phyloP scores from a whole-genome alignment of 2,329 filamentous ascomycete species.

The Sarocladium brachiariae region DNA sequence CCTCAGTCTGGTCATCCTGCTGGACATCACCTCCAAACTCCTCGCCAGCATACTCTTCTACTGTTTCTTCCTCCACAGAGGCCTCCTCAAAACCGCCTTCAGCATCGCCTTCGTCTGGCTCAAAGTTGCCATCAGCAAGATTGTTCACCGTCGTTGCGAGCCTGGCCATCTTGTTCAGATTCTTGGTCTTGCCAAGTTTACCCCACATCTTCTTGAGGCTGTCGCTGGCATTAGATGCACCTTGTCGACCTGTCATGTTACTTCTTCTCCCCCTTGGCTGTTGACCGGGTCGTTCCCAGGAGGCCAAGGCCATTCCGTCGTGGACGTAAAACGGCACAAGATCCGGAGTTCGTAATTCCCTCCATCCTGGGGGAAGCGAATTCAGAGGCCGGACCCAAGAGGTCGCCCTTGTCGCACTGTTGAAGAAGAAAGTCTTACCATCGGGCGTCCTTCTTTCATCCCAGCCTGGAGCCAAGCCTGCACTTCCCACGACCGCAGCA shows the following conservation, averaged over 20 bases:
- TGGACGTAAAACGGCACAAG: constrained; percentile 20
- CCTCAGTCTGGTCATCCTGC: neutral
- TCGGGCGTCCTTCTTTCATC: constrained; percentile 18
- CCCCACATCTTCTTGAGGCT: constrained; percentile 17
- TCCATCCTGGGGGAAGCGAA: constrained; percentile 19
- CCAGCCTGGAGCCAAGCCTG: constrained; percentile 18
- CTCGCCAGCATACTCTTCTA: neutral
- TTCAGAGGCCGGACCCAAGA: constrained; percentile 19
- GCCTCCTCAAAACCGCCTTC: neutral
- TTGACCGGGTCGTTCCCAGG: constrained; percentile 22
- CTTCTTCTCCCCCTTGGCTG: constrained; percentile 14
- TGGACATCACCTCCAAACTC: neutral
- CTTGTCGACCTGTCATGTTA: neutral
- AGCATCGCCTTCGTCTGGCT: constrained; percentile 11
- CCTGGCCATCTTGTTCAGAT: constrained; percentile 17
- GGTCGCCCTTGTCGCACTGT: constrained; percentile 15
- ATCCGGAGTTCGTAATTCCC: constrained; percentile 20
- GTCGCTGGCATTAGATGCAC: neutral
- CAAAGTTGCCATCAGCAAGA: constrained; percentile 12
- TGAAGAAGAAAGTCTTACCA: constrained; percentile 19
- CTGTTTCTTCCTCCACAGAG: neutral
- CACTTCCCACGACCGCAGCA: constrained; percentile 11
- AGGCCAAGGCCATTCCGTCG: constrained; percentile 18
- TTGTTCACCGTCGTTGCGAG: constrained; percentile 1
- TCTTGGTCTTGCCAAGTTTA: constrained; percentile 21